phyloP scores from a whole-genome alignment of 805 yeast species.

The Zygosaccharomyces lentus region DNA sequence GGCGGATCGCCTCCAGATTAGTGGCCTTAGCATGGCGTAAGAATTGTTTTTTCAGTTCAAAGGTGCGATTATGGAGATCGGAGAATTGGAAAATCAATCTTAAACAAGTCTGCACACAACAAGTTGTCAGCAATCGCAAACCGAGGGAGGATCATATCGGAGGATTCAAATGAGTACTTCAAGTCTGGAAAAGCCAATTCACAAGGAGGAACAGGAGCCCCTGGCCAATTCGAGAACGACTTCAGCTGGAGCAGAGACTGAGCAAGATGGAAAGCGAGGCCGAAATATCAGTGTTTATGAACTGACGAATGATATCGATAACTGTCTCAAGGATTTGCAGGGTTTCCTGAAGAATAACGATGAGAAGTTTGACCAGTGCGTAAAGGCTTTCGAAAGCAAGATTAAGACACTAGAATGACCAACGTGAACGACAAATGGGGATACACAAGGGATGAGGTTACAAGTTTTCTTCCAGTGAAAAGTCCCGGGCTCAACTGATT shows the following conservation, averaged over 20 bases:
- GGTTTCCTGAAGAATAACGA: conserved; percentile 20
- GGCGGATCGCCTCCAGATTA: background rate
- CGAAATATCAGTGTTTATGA: conserved; percentile 27
- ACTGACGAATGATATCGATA: conserved; percentile 28
- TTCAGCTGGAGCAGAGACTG: background rate
- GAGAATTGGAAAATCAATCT: background rate
- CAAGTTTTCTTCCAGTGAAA: too few relatives aligned
- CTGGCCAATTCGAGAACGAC: conserved; percentile 8
- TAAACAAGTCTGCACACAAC: background rate
- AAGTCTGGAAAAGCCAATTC: background rate
- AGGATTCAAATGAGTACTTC: conserved; percentile 10
- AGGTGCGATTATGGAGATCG: background rate
- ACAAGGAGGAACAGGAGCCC: conserved; percentile 8
- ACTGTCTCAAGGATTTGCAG: conserved; percentile 20
- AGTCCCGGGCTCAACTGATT: too few relatives aligned
- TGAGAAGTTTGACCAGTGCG: conserved; percentile 18
- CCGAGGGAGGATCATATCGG: background rate
- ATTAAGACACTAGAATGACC: conserved; percentile 9
- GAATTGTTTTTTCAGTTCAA: background rate
- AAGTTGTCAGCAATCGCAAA: background rate
- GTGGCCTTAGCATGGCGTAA: background rate
- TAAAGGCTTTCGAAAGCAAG: conserved; percentile 22
- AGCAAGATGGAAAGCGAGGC: conserved; percentile 9
- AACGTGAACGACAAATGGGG: background rate
- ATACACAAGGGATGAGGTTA: background rate